These are phyloP conservation scores for Candida endomychidarum DNA, from an alignment of 805 yeast genomes.

Conservation along the genomic window DNA sequence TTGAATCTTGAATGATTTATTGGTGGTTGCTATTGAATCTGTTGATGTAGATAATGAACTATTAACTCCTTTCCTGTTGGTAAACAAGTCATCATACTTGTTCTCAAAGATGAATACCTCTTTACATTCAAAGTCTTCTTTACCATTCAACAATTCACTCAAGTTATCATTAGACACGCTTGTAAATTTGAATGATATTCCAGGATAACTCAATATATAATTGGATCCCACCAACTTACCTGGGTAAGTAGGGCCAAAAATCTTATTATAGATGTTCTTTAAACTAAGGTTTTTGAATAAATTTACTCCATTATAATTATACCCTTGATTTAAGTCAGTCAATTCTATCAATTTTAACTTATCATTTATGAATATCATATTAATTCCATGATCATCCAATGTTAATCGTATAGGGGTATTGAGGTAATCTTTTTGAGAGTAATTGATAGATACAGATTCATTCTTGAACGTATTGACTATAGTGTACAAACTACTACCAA, in stretches of 20 bases:
- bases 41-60: slow-evolving; percentile 1
- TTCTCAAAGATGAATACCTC: not conserved
- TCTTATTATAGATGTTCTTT: slow-evolving; percentile 50
- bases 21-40: not conserved
- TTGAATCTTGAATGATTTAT: slow-evolving; percentile 1
- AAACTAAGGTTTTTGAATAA: slow-evolving; percentile 24
- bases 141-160: slow-evolving; percentile 21
- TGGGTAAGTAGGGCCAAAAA: slow-evolving; percentile 64
- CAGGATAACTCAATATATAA: slow-evolving; percentile 56
- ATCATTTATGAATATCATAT: slow-evolving; percentile 28
- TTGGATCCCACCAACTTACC: slow-evolving; percentile 34
- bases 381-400: slow-evolving; percentile 19
- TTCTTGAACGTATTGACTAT: slow-evolving; percentile 28
- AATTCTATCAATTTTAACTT: slow-evolving; percentile 32
- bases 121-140: slow-evolving; percentile 2
- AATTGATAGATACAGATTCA: slow-evolving; percentile 24
- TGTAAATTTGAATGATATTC: slow-evolving; percentile 51
- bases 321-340: slow-evolving; percentile 9
- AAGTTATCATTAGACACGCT: slow-evolving; percentile 23
- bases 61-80: not conserved
- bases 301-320: slow-evolving; percentile 29
- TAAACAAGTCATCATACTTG: not conserved
- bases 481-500: slow-evolving; percentile 31
- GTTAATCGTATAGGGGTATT: slow-evolving; percentile 26
- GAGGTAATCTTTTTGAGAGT: slow-evolving; percentile 29